Evolutionary conservation across 306 rosid species (phyloP), one percentile per base, ranked within the genome.

Genomic region (Senna siamea): DNA sequence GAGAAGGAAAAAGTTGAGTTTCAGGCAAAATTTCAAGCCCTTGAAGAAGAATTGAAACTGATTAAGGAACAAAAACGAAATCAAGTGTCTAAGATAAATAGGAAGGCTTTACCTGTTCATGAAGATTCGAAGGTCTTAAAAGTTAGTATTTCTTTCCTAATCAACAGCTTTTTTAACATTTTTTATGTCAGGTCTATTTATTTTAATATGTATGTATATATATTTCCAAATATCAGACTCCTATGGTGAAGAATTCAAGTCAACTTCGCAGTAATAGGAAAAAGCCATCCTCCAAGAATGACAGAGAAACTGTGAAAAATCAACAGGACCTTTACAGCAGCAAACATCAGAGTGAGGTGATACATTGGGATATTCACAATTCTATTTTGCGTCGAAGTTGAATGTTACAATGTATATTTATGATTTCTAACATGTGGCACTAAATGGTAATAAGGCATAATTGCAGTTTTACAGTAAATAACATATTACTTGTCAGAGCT

Each of bases 341-440:
- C 73, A 85, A 84, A 77, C 67, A 71, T 66, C 88, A 83, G 75
- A 86, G 61, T 59, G 91, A 86, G 93, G 98, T 93, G 69, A 44
- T 84, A 65, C 61, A 44, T 78, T 67, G 73, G 47, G 78, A 71
- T 47, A 9, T 72, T 48, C 10, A 67, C 76, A 26, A 20, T 76
- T 80, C 13, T 41, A 69, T 72, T 76, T 20, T 74, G 77, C 78
- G 56, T 68, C 54, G 11, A 32, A 52, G 23, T 76, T 79, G 56
- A 53, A 47, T 34, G 46, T 69, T 60, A 44, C 62, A 23, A 2
- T n/a, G 55, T 9, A 23, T 54, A 40, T 58, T 68, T 44, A 30
- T 14, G 28, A 46, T 47, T 66, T 61, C 62, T 68, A 58, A 54
- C 38, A 1, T 50, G 17, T 51, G 12, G 11, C 19, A 9, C 40